Base-by-base conservation (phyloP, 169 alveolate genomes). In the Plasmodium knowlesi region DNA sequence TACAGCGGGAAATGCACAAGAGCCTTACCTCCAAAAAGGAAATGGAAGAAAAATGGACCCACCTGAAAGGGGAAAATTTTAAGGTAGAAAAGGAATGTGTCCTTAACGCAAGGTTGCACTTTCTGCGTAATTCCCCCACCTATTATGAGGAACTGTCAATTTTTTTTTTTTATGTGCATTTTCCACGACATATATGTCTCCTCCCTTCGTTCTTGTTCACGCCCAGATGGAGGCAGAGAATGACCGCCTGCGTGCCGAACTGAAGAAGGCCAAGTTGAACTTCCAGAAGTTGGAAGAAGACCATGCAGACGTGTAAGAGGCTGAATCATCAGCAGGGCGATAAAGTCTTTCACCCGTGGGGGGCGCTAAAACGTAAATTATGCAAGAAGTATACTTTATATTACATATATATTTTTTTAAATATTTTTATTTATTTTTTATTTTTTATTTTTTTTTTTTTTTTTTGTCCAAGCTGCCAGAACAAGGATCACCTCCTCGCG, bases 211-310 rank as follows among this genome's bases (percentile, higher is more conserved):
- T 9, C 14, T 16, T 70, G 16, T 72, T 10, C 34, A 25, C 34
- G 9, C 54, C 19, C 41, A 85, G 93, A 34, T 74, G 34, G 93
- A 85, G 41, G 67, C 53, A 54, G 82, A 85, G 34, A 85, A 74
- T 53, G 70, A 85, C 41, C 28, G 61, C 54, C 67, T 85, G 78
- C 54, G 76, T 74, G 50, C 54, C 34, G 93, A 85, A 19, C 79
- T 85, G 80, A 85, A 50, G 41, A 85, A 74, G 22, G 43, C 93
- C 76, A 85, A 85, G 41, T 9, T 73, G 43, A 19, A 19, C 53
- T 30, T 53, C 25, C 76, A 16, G 61, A 53, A 50, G 39, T 32
- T 85, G 32, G 61, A 67, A 72, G 81, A 85, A n/a, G 50, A 85
- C 34, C 53, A 50, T 54, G 84, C 61, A 10, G 81, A 85, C 41